Conservation (phyloP, 441 rosid genomes). For the Gossypium trilobum region DNA sequence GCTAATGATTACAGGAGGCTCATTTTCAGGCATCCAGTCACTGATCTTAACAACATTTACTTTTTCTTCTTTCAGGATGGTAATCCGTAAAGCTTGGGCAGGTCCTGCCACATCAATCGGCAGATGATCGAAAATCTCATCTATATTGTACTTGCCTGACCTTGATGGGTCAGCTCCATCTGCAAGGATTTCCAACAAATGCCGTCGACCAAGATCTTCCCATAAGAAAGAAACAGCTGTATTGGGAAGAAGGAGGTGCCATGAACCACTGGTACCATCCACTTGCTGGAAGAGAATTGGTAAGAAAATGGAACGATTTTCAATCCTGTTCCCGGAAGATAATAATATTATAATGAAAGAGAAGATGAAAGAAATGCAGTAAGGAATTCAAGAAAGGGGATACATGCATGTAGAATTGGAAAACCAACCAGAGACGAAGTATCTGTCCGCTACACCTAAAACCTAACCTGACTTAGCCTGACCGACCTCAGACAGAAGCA, state of each 20-base stretch:
- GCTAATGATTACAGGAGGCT: slow-evolving; percentile 36
- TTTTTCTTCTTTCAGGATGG: slow-evolving; percentile 76
- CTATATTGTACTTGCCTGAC: slow-evolving; percentile 63
- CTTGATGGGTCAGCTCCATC: slow-evolving; percentile 63
- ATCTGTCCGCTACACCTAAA: not conserved
- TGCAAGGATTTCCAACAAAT: slow-evolving; percentile 62
- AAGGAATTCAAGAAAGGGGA: not conserved
- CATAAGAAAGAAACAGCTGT: slow-evolving; percentile 87
- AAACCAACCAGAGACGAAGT: not conserved
- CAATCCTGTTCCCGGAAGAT: slow-evolving; percentile 57
- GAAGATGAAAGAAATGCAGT: slow-evolving; percentile 5
- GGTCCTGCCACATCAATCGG: slow-evolving; percentile 50
- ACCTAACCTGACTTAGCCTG: not conserved
- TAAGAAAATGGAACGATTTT: slow-evolving; percentile 81
- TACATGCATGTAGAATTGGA: slow-evolving; percentile 5
- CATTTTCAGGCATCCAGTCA: slow-evolving; percentile 96
- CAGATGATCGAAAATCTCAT: slow-evolving; percentile 71
- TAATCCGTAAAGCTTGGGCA: slow-evolving; percentile 71
- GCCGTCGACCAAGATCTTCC: slow-evolving; percentile 87
- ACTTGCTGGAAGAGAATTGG: slow-evolving; percentile 84
- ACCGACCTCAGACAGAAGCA: not conserved
- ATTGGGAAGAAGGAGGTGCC: slow-evolving; percentile 84
- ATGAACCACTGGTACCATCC: slow-evolving; percentile 61
- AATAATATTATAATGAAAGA: slow-evolving; percentile 15
- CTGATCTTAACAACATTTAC: slow-evolving; percentile 63